Evolutionary conservation across 495 filamentous ascomycete genomes (phyloP), one percentile per base, ranked within the genome.

Genomic region (Talaromyces proteolyticus): DNA sequence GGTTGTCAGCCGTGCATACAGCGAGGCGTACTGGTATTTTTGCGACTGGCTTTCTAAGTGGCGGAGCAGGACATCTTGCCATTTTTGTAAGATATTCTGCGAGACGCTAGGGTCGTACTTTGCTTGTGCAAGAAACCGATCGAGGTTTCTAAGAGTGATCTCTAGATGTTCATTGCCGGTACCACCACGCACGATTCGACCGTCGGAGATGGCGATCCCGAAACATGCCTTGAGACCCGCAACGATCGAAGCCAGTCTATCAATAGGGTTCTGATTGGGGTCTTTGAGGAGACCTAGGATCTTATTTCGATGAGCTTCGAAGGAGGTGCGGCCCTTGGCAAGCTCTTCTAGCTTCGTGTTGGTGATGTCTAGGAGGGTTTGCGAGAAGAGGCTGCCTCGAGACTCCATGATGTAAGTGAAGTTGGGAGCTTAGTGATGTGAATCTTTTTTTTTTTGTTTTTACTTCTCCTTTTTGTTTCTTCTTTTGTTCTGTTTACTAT

Each of bases 1-100:
- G 0, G 71, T 82, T 34, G 82, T 68, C 10, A 84, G 60, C 42
- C 73, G 68, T 19, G 75, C 79, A 55, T 82, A 84, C 12, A 84
- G 55, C 46, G 72, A 68, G 1, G 78, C 78, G 25, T 81, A 76
- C 42, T 74, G 58, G 24, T 74, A 72, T 42, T 77, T 79, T 21
- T 71, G 60, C 20, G 75, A 77, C 49, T 78, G 74, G 2, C 64
- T 59, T 41, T 75, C 64, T 4, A 77, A 62, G 41, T 64, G 59
- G n/a, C 64, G 59, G 22, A 64, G 47, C 12, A 81, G 57, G 8
- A 64, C 60, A 4, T 60, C 53, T 53, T 80, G 68, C 69, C 73
- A 81, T 16, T 63, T 53, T 4, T 53, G 36, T 7, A 74, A 53
- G 36, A 64, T 57, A 6, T 48, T 42, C 14, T 53, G 6, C 3